A percentile compares a stretch with the other conserved stretches of the same genome.
These are phyloP conservation scores for Geosiphon pyriformis DNA, from an alignment of 192 early-diverging fungal genomes.

Conservation along the genomic window DNA sequence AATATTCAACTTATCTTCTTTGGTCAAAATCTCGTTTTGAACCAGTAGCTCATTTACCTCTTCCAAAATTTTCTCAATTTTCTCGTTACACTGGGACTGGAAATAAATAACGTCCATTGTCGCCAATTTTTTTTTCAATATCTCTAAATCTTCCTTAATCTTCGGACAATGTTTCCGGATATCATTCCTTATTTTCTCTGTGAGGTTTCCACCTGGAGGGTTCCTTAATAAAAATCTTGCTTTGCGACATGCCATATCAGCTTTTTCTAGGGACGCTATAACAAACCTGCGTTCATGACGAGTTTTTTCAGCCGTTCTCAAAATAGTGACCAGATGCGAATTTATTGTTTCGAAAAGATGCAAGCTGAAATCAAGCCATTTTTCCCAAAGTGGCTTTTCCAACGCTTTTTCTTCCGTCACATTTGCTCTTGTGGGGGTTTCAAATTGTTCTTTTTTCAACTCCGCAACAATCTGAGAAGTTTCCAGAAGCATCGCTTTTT, in stretches of 20 bases:
- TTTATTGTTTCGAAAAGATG: not conserved
- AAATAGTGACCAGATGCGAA: not conserved
- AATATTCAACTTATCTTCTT: constrained; percentile 17
- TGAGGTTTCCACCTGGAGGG: not conserved
- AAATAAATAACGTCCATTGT: not conserved
- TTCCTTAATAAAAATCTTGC: constrained; percentile 1
- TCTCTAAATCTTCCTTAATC: not conserved
- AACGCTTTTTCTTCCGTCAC: not conserved
- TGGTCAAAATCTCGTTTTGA: not conserved
- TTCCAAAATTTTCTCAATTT: constrained; percentile 2
- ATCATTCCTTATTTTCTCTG: not conserved
- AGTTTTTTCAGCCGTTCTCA: constrained; percentile 3
- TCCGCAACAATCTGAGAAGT: not conserved
- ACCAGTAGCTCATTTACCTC: not conserved
- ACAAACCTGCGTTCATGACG: not conserved
- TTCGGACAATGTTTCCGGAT: not conserved
- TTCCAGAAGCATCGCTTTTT: constrained; percentile 15
- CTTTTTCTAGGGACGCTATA: not conserved
- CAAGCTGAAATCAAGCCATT: constrained; percentile 1
- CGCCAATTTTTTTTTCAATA: not conserved
- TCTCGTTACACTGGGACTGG: constrained; percentile 1
- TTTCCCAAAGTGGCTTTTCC: not conserved
- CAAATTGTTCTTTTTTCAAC: not conserved
- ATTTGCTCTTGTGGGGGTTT: not conserved
- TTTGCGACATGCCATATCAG: not conserved